Percentiles rank a stretch among this genome's conserved stretches.
These are phyloP conservation scores for Thuidium tamariscinum DNA, from an alignment of 225 moss, liverwort and hornwort genomes.

Conservation along the genomic window DNA sequence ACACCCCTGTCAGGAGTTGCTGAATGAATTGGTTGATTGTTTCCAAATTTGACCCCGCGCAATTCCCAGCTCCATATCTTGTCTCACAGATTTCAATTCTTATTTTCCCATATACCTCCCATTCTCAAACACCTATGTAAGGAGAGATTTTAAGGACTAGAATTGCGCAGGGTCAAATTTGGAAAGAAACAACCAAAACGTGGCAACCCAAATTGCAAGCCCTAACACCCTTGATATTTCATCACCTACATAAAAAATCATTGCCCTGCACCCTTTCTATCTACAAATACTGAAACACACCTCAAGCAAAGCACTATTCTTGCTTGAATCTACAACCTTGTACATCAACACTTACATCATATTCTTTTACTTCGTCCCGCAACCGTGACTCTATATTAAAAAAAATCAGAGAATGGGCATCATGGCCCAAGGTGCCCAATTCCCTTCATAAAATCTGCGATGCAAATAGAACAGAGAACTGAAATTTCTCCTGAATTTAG, in stretches of 20 bases:
- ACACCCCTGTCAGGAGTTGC: too few species aligned
- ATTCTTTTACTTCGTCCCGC: neutral
- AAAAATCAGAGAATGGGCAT: neutral
- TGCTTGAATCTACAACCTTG: too few species aligned
- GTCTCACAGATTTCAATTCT: neutral
- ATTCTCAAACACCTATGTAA: neutral
- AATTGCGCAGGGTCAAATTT: neutral
- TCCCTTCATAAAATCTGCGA: neutral
- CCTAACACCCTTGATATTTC: neutral
- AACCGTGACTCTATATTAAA: neutral
- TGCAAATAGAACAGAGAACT: neutral
- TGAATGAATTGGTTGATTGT: neutral
- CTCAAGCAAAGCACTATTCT: neutral
- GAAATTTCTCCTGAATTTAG: neutral
- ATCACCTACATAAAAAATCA: neutral
- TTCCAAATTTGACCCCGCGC: neutral
- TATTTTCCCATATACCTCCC: neutral
- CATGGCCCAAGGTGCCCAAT: neutral
- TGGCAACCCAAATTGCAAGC: neutral
- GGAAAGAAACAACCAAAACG: neutral
- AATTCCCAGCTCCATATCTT: neutral
- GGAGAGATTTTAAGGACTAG: neutral
- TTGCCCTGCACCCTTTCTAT: neutral
- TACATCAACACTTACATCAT: too few species aligned
- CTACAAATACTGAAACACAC: neutral